A percentile compares a stretch with the other conserved stretches of the same genome.
Evolutionary conservation across 108 stramenopile genomes (phyloP).

Genomic region (Cyclostephanos invisitatus): DNA sequence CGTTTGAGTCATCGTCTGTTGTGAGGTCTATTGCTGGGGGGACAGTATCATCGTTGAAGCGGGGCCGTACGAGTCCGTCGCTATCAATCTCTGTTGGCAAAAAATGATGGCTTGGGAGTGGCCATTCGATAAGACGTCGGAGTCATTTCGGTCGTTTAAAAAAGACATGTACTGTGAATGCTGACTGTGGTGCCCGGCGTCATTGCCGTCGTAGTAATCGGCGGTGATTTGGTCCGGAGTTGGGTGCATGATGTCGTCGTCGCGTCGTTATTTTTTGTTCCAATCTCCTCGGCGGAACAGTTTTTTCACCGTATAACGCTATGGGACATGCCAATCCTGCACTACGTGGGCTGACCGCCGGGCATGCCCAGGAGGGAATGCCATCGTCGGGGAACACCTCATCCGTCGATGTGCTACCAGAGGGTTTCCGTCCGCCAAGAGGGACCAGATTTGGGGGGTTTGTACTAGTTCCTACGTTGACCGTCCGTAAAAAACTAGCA

Average conservation of each 20-base stretch:
- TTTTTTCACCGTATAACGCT: too few species aligned
- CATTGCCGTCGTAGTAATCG: neutral
- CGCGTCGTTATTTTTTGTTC: neutral
- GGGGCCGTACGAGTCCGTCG: too few species aligned
- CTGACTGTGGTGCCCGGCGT: neutral
- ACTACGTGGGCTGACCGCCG: too few species aligned
- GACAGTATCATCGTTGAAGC: too few species aligned
- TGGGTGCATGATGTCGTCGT: neutral
- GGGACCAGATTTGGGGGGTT: neutral
- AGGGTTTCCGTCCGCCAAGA: neutral
- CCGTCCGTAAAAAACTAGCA: neutral
- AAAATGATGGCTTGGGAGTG: neutral
- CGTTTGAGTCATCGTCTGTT: too few species aligned
- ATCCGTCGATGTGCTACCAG: neutral
- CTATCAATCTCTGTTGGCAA: too few species aligned
- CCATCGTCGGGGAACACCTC: neutral
- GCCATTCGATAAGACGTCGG: neutral
- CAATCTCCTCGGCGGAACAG: neutral
- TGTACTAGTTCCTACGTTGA: neutral
- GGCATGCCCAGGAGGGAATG: neutral
- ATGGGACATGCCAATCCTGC: too few species aligned
- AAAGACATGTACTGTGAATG: neutral
- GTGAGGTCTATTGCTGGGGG: too few species aligned
- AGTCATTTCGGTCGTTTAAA: neutral
- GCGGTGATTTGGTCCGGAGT: neutral